These are phyloP conservation scores for Triticum timopheevii DNA, from an alignment of 176 grass and related monocot genomes.

Conservation along the genomic window DNA sequence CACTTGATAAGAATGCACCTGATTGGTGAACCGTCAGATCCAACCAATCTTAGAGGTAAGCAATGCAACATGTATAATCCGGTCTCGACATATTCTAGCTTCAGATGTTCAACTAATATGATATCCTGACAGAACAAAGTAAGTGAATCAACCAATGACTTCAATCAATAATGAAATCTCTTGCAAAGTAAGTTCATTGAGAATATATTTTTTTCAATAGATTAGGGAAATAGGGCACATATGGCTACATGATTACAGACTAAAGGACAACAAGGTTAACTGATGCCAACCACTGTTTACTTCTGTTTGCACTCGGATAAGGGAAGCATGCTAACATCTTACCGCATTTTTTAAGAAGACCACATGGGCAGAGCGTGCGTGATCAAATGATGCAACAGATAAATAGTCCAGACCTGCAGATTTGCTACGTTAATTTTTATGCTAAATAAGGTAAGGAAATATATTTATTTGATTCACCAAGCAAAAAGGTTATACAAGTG, in stretches of 20 bases:
- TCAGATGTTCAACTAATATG: conserved; percentile 74
- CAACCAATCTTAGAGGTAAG: conserved; percentile 70
- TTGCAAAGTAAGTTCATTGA: background rate
- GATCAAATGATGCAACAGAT: conserved; percentile 71
- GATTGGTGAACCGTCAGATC: conserved; percentile 68
- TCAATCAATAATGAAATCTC: background rate
- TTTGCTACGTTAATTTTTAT: conserved; percentile 1
- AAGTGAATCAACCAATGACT: background rate
- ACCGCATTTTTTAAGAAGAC: conserved; percentile 74
- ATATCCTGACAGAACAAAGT: conserved; percentile 56
- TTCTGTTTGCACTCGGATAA: background rate
- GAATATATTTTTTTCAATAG: background rate
- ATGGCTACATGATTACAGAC: background rate
- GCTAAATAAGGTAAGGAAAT: background rate
- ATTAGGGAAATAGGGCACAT: background rate
- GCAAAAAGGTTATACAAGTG: background rate
- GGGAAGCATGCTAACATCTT: conserved; percentile 16
- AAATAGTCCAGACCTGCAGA: conserved; percentile 71
- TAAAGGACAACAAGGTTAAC: background rate
- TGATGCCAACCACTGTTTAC: background rate
- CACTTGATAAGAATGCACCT: conserved; percentile 88
- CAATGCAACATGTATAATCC: conserved; percentile 80
- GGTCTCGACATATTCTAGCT: conserved; percentile 57
- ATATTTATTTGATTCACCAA: background rate
- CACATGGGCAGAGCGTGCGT: conserved; percentile 71